These are phyloP conservation scores for Diplocarpon rosae DNA, from an alignment of 2,329 filamentous ascomycete genomes.

Conservation along the genomic window DNA sequence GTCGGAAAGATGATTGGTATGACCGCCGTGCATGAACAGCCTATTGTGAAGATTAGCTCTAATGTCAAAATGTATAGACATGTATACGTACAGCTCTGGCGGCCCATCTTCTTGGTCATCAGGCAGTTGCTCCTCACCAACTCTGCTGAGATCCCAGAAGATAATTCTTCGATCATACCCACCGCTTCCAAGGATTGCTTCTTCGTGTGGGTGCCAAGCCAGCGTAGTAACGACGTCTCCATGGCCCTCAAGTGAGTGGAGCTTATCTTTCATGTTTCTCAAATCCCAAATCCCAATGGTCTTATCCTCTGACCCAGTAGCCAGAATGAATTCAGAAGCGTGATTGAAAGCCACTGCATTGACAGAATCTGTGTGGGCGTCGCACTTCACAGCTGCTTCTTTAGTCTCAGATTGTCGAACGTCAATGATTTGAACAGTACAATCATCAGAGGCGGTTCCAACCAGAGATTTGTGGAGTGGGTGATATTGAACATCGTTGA, in stretches of 20 bases:
- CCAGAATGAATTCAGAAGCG: constrained; percentile 76
- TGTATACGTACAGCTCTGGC: constrained; percentile 68
- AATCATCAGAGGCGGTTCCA: constrained; percentile 88
- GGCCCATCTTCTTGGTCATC: constrained; percentile 93
- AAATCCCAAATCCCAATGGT: constrained; percentile 93
- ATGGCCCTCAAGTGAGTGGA: constrained; percentile 85
- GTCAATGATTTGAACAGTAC: constrained; percentile 87
- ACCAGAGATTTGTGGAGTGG: constrained; percentile 76
- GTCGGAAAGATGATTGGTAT: constrained; percentile 92
- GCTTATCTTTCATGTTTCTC: constrained; percentile 77
- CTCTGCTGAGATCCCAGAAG: constrained; percentile 89
- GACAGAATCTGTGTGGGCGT: constrained; percentile 82
- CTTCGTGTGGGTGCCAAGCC: constrained; percentile 88
- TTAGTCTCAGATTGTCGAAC: constrained; percentile 57
- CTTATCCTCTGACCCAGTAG: constrained; percentile 90
- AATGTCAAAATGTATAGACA: background rate
- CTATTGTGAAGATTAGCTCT: constrained; percentile 27
- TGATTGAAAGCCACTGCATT: constrained; percentile 96
- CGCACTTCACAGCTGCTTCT: constrained; percentile 51
- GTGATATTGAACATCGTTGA: constrained; percentile 96
- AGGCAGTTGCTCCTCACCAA: constrained; percentile 87
- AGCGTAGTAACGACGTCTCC: constrained; percentile 82
- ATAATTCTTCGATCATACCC: constrained; percentile 89
- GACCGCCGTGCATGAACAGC: constrained; percentile 96
- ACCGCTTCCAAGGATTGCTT: constrained; percentile 77